Evolutionary conservation across 83 land plant genomes (phyloP), one percentile per base, ranked within the genome.

Genomic region (Diphasiastrum complanatum): DNA sequence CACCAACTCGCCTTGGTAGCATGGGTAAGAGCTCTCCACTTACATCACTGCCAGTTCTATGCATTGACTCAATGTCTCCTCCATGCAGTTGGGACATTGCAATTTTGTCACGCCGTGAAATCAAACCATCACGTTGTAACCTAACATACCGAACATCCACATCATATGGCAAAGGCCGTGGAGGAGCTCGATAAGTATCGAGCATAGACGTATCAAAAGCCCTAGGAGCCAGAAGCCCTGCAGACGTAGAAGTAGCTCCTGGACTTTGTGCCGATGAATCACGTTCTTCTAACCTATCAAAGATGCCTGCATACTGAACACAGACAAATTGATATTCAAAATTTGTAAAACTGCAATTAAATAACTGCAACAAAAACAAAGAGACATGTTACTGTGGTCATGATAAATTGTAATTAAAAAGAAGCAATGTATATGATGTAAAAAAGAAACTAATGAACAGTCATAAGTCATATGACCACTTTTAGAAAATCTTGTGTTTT

Each of bases 141-240:
- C 64, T 67, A 46, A 67, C 63, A 45, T 25, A 54, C 58, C 76
- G 63, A 33, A 56, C n/a, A 65, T 28, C 70, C 18, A 54, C 68
- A 63, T 78, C 81, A 64, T 77, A 79, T 5, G 89, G 86, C 47
- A 77, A 47, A 3, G 86, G 89, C 20, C 71, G 51, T 49, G 83
- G 83, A 27, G 86, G 89, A n/a, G 83, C 77, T 65, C 79, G 69
- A 60, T 74, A 82, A 33, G 81, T 74, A 57, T 83, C 86, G 27
- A 78, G 80, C 43, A 23, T 66, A 33, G 81, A 68, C 26, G 77
- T 69, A 8, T 75, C 81, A 48, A 80, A 59, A 69, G 77, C 71
- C 29, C 74, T 65, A 53, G 71, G 78, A 74, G 75, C 75, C 64
- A 77, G 54, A 22, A 73, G 68, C 31, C 71, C 75, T n/a, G 77